Percentiles rank a stretch among this genome's conserved stretches.
Conservation (phyloP, 768 basidiomycete genomes). For the Lyophyllum shimeji region DNA sequence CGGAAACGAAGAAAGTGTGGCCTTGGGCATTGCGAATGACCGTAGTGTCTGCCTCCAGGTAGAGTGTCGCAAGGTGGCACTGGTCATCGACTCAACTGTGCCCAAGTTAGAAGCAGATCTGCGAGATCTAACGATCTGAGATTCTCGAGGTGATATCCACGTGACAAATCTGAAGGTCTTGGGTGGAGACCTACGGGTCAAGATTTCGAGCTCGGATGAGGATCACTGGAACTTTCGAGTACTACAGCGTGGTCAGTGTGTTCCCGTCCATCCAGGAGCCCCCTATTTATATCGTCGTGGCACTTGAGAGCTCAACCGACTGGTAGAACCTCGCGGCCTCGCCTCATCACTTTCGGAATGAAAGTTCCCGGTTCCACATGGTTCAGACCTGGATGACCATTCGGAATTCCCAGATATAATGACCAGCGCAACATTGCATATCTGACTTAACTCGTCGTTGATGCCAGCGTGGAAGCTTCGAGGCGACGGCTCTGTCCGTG, state of each 20-base stretch:
- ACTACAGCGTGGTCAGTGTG: too few species aligned
- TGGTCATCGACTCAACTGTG: too few species aligned
- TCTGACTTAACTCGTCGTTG: constrained; percentile 5
- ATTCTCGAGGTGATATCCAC: not conserved
- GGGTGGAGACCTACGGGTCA: too few species aligned
- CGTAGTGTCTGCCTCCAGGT: not conserved
- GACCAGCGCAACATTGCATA: not conserved
- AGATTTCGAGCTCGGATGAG: too few species aligned
- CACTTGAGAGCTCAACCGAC: too few species aligned
- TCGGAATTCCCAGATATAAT: not conserved
- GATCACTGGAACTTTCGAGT: too few species aligned
- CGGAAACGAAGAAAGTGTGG: constrained; percentile 50
- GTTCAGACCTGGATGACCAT: not conserved
- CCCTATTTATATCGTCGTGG: too few species aligned
- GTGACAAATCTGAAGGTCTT: not conserved
- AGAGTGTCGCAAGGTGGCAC: not conserved
- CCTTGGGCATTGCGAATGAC: constrained; percentile 62
- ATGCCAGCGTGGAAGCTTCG: constrained; percentile 10
- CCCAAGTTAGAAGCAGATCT: not conserved
- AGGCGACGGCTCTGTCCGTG: not conserved
- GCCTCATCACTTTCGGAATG: too few species aligned
- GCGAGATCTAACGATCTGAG: not conserved
- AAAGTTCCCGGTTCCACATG: not conserved
- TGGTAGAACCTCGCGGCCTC: too few species aligned
- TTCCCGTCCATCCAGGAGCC: too few species aligned